A percentile compares a stretch with the other conserved stretches of the same genome.
These are phyloP conservation scores for Penicillium sp. DNA, from an alignment of 2,329 filamentous ascomycete genomes.

Conservation along the genomic window DNA sequence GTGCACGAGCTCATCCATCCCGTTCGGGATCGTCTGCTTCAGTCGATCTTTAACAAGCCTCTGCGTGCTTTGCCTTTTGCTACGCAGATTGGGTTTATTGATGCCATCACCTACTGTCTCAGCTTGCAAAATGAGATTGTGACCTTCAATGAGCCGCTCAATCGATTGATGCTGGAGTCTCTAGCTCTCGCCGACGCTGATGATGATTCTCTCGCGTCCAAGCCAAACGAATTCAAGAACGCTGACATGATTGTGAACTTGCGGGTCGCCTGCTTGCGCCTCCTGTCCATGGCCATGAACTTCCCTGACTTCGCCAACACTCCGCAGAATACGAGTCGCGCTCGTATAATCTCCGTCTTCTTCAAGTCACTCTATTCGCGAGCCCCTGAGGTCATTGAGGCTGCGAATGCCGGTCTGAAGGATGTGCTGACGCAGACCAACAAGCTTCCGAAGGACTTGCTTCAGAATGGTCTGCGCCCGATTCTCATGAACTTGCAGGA, in stretches of 20 bases:
- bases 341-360: constrained; percentile 85
- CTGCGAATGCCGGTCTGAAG: constrained; percentile 86
- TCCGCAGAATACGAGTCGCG: constrained; percentile 63
- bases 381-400: constrained; percentile 87
- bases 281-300: constrained; percentile 89
- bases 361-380: constrained; percentile 97
- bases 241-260: constrained; percentile 91
- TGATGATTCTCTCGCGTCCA: constrained; percentile 88
- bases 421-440: constrained; percentile 84
- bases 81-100: constrained; percentile 97
- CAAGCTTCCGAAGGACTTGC: constrained; percentile 90
- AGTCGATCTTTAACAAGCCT: constrained; percentile 93
- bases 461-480: constrained; percentile 90
- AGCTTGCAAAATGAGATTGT: constrained; percentile 86
- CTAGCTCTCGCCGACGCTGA: constrained; percentile 91
- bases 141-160: constrained; percentile 87
- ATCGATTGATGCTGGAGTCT: constrained; percentile 88
- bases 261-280: constrained; percentile 87
- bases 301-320: constrained; percentile 88
- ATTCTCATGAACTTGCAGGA: constrained; percentile 98
- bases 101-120: constrained; percentile 95
- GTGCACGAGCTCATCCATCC: constrained; percentile 87
- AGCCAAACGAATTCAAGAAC: constrained; percentile 92
- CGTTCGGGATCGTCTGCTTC: constrained; percentile 85
- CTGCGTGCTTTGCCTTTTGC: constrained; percentile 88